These are phyloP conservation scores for Ballota nigra DNA, from an alignment of 257 asterid species.

Conservation along the genomic window DNA sequence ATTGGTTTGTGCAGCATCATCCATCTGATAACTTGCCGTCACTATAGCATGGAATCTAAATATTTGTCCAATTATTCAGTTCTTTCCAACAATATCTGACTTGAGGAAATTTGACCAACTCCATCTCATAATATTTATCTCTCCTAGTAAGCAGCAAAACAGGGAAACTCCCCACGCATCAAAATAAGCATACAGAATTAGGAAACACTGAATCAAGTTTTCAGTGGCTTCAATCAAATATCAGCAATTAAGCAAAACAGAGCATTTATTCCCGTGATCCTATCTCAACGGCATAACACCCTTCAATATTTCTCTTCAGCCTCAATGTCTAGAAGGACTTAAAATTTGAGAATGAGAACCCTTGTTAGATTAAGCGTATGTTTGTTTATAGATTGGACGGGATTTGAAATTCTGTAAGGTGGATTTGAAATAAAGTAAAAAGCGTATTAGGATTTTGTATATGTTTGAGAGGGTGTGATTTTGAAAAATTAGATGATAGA, in stretches of 20 bases:
- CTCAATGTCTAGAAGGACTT: neutral
- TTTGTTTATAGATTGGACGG: too few species aligned
- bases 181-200: neutral
- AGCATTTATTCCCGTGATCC: neutral
- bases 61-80: neutral
- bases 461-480: too few species aligned
- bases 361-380: neutral
- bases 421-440: too few species aligned
- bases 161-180: neutral
- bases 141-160: neutral
- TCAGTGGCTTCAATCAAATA: neutral
- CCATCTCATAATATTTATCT: neutral
- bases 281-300: neutral
- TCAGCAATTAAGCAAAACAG: neutral
- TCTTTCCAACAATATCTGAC: neutral
- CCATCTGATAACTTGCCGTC: neutral
- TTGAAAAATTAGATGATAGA: too few species aligned
- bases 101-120: neutral
- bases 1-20: neutral
- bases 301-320: neutral
- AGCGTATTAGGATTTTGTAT: too few species aligned
- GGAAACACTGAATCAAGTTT: too few species aligned
- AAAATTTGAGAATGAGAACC: neutral
- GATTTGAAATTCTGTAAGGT: too few species aligned
- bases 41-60: neutral